Evolutionary conservation across 2,329 filamentous ascomycete species (phyloP), one percentile per base, ranked within the genome.

Genomic region (Epichloe amarillans): DNA sequence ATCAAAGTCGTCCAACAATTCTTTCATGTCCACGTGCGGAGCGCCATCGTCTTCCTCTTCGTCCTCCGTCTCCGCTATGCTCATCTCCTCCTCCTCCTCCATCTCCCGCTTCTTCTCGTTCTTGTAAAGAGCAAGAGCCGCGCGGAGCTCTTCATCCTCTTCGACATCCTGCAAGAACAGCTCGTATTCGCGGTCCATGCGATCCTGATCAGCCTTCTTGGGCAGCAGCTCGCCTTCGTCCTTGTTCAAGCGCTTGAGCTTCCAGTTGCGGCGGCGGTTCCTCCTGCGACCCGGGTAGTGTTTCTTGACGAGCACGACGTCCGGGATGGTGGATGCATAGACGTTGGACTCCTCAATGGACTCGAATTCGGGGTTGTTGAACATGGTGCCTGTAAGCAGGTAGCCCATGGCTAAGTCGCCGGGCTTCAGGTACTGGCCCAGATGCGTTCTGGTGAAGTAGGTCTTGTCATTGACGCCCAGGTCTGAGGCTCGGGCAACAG

Each of bases 391-490:
- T 4, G 81, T 83, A 46, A 98, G 70, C 66, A 95, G 81, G 66
- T 96, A 98, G n/a, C 93, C 93, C 77, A 98, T 82, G 4, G 85
- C 93, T 0, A 87, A 90, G 70, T 98, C 93, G 49, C 93, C 93
- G 0, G 88, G 81, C 61, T 94, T 86, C 12, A 98, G 73, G 45
- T 96, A 75, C 50, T 80, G 80, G 44, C 91, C 93, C 5, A 98
- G 76, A 67, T 98, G 93, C 33, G 93, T 97, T 53, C 90, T 78
- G 52, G 86, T 85, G 66, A 91, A 93, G 70, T 93, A 98, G 2
- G 86, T 91, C 56, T 76, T 84, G 69, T 95, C 86, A 62, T 95
- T 96, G 54, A 75, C 71, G 52, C 90, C 90, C 48, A 97, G 77
- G 63, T 98, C 93, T 0, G 86, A 83, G 6, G 91, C 86, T 26